Evolutionary conservation across 2,329 filamentous ascomycete species (phyloP).

Genomic region (Dothistroma pini): DNA sequence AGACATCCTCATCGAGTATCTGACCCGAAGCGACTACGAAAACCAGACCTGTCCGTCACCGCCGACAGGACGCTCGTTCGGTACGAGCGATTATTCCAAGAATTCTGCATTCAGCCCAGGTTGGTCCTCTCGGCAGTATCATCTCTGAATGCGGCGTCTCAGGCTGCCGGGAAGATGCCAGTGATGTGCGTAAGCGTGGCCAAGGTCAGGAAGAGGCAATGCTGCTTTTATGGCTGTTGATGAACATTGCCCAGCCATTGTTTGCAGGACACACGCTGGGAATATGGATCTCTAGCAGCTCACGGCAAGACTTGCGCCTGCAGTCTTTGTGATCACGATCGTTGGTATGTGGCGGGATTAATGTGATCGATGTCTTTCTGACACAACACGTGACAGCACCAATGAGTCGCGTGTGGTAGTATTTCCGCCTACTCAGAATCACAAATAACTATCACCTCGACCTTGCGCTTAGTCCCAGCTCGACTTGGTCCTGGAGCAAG

Average conservation of each 20-base stretch:
- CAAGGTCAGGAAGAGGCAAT: not conserved
- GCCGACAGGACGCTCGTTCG: not conserved
- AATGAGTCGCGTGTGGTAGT: too few relatives aligned
- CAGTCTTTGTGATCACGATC: not conserved
- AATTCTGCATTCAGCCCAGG: not conserved
- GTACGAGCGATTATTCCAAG: not conserved
- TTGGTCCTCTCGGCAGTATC: not conserved
- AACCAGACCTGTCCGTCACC: not conserved
- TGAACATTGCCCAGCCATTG: not conserved
- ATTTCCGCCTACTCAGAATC: not conserved
- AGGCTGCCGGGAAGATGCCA: not conserved
- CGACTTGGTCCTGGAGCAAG: not conserved
- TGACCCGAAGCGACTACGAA: not conserved
- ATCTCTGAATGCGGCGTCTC: not conserved
- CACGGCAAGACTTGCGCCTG: not conserved
- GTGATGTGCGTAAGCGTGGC: not conserved
- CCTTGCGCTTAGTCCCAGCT: not conserved
- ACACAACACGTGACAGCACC: not conserved
- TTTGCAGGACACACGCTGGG: too few relatives aligned
- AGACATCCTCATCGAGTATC: too few relatives aligned
- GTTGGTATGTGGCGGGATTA: not conserved
- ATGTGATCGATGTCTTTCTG: not conserved
- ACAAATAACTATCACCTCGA: not conserved
- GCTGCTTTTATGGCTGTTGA: not conserved
- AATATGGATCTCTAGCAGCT: not conserved